phyloP scores from a whole-genome alignment of 805 yeast genomes.

The Debaryomyces castellii region DNA sequence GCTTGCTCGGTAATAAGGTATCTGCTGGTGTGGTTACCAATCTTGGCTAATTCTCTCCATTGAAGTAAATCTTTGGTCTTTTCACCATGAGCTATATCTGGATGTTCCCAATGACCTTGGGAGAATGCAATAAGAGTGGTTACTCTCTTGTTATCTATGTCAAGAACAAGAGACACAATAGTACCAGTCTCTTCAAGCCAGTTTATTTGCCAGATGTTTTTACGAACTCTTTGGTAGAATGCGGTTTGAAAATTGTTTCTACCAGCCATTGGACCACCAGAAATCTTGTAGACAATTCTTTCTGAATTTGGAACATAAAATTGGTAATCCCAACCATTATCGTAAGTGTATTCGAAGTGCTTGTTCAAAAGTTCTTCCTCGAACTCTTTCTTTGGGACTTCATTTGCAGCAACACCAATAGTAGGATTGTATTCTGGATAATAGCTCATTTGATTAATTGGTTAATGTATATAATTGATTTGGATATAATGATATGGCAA shows the following conservation, averaged over 20 bases:
- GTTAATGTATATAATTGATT: no score
- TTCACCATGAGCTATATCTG: neutral
- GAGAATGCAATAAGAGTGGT: constrained; percentile 1
- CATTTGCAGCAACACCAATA: constrained; percentile 2
- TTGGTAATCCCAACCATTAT: constrained; percentile 7
- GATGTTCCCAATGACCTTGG: constrained; percentile 1
- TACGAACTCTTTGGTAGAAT: constrained; percentile 3
- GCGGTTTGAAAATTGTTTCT: constrained; percentile 7
- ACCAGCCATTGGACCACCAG: constrained; percentile 9
- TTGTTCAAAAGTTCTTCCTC: constrained; percentile 3
- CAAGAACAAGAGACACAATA: neutral
- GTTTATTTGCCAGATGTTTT: neutral
- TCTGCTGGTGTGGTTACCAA: neutral
- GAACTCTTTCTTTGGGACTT: constrained; percentile 3
- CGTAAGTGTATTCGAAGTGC: constrained; percentile 5
- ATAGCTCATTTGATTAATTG: neutral
- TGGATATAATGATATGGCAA: no score
- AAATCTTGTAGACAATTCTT: constrained; percentile 5
- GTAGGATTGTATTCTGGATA: constrained; percentile 5
- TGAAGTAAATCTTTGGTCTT: neutral
- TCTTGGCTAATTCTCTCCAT: neutral
- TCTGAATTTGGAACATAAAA: constrained; percentile 5
- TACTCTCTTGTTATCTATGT: neutral
- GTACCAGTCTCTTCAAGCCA: constrained; percentile 1
- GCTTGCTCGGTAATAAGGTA: neutral